Evolutionary conservation across 2,329 filamentous ascomycete species (phyloP).

Genomic region (Xylariomycetidae sp.): DNA sequence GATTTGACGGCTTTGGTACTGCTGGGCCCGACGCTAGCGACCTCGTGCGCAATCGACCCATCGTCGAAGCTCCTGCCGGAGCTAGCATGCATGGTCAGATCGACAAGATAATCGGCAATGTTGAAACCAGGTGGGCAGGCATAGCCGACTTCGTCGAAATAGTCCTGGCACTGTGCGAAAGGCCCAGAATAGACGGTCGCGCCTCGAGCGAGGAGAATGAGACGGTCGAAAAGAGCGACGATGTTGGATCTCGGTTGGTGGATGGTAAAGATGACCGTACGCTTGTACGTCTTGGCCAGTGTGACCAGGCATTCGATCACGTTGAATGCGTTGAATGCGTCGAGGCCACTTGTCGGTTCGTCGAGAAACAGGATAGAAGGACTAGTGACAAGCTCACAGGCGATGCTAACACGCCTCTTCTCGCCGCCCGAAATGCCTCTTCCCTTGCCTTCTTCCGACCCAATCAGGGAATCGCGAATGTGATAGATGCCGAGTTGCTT

Average conservation of each 20-base stretch:
- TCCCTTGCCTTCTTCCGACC: slow-evolving; percentile 89
- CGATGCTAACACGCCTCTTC: slow-evolving; percentile 92
- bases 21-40: slow-evolving; percentile 70
- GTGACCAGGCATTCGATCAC: slow-evolving; percentile 95
- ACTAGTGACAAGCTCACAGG: slow-evolving; percentile 94
- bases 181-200: slow-evolving; percentile 91
- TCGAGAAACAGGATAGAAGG: slow-evolving; percentile 96
- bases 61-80: slow-evolving; percentile 56
- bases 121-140: slow-evolving; percentile 95
- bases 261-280: slow-evolving; percentile 97
- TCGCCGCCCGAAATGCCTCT: slow-evolving; percentile 96
- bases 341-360: slow-evolving; percentile 91
- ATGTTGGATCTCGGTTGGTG: slow-evolving; percentile 98
- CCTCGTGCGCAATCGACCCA: slow-evolving; percentile 48
- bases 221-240: slow-evolving; percentile 89
- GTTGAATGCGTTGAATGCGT: slow-evolving; percentile 97
- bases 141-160: slow-evolving; percentile 91
- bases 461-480: slow-evolving; percentile 92
- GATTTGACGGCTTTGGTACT: slow-evolving; percentile 88
- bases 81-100: slow-evolving; percentile 94
- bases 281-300: slow-evolving; percentile 90
- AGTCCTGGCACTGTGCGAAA: slow-evolving; percentile 81
- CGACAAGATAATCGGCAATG: slow-evolving; percentile 95
- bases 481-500: slow-evolving; percentile 91
- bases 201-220: slow-evolving; percentile 87